A percentile compares a stretch with the other conserved stretches of the same genome.
Evolutionary conservation across 2,329 filamentous ascomycete genomes (phyloP).

Genomic region (Calonectria ilicicola): DNA sequence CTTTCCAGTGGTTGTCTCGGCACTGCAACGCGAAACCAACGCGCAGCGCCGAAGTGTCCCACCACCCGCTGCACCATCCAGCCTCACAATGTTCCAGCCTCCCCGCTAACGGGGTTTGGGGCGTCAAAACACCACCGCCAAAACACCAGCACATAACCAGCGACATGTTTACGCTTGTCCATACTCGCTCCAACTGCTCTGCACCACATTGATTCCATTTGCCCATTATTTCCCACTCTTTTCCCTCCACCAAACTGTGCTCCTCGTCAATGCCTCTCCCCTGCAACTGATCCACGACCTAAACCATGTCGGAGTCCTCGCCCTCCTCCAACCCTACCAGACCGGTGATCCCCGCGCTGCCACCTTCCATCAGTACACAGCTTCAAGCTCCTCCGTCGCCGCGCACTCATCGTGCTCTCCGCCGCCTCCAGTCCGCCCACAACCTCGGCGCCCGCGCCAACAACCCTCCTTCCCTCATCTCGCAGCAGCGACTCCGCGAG

Average conservation of each 20-base stretch:
- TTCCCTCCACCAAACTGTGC: neutral
- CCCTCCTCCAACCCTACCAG: conserved; percentile 28
- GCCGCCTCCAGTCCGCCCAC: conserved; percentile 83
- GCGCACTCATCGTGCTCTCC: conserved; percentile 74
- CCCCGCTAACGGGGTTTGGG: conserved; percentile 25
- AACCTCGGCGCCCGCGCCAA: conserved; percentile 68
- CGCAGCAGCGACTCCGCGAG: conserved; percentile 70
- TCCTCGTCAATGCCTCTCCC: conserved; percentile 8
- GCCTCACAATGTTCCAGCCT: conserved; percentile 29
- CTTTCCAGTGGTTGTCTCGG: neutral
- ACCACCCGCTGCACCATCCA: conserved; percentile 7
- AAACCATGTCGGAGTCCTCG: conserved; percentile 36
- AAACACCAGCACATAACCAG: conserved; percentile 8
- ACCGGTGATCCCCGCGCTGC: conserved; percentile 38
- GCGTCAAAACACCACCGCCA: conserved; percentile 7
- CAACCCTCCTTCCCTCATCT: conserved; percentile 67
- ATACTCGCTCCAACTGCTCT: neutral
- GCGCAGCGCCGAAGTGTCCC: conserved; percentile 28
- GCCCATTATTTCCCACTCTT: neutral
- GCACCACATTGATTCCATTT: neutral
- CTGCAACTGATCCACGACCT: conserved; percentile 13
- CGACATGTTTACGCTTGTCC: neutral
- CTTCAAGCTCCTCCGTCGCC: conserved; percentile 70
- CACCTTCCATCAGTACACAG: conserved; percentile 52
- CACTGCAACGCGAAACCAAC: conserved; percentile 39